These are phyloP conservation scores for Gossypium schwendimanii DNA, from an alignment of 441 rosid species.

Conservation along the genomic window DNA sequence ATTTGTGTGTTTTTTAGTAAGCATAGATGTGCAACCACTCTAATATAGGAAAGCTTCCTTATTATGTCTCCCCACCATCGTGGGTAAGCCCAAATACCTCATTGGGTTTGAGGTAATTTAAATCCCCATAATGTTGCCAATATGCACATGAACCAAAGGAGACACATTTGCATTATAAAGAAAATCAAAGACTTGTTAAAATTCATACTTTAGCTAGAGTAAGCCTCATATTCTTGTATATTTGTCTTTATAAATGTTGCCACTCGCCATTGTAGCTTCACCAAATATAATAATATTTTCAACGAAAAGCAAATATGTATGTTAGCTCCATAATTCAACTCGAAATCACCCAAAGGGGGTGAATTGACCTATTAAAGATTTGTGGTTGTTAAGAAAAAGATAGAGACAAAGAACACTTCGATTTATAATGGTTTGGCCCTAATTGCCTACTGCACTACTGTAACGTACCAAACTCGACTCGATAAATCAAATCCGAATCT, in stretches of 20 bases:
- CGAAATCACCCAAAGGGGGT: no score
- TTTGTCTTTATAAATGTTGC: background rate
- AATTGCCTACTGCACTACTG: no score
- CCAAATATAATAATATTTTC: background rate
- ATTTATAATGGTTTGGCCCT: no score
- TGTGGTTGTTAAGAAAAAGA: no score
- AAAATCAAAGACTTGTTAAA: background rate
- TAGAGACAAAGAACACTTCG: no score
- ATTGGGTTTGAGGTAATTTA: background rate
- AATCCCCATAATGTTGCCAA: background rate
- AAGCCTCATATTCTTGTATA: background rate
- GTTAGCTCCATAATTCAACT: no score
- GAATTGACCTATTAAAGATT: no score
- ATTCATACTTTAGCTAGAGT: background rate
- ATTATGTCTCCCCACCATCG: no score
- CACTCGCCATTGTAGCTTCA: background rate
- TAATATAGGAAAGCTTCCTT: background rate
- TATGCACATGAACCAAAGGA: background rate
- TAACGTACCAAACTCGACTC: no score
- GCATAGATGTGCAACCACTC: background rate
- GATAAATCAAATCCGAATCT: no score
- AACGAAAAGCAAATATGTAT: background rate
- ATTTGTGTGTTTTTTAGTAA: background rate
- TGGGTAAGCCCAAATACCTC: background rate
- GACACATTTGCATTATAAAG: background rate